Evolutionary conservation across 352 stramenopile species (phyloP).

Genomic region (Globisporangium apiculatum): DNA sequence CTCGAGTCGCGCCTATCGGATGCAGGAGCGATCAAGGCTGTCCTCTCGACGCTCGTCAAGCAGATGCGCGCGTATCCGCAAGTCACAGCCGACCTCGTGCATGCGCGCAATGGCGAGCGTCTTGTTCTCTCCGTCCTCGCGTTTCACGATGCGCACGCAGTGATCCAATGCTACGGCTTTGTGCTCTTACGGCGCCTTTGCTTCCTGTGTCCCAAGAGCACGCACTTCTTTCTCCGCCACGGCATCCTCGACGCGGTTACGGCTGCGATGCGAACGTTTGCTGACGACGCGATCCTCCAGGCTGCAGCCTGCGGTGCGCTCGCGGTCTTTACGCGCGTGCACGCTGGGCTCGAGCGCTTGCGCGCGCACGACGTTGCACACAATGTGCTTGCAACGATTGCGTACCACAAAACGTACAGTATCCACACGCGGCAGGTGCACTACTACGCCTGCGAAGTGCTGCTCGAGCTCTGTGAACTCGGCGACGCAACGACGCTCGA

Average conservation of each 20-base stretch:
- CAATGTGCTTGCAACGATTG: conserved; percentile 56
- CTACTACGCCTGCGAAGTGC: conserved; percentile 78
- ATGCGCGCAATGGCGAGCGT: conserved; percentile 33
- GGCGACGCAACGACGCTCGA: conserved; percentile 48
- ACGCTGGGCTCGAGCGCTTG: conserved; percentile 38
- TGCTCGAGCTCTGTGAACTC: conserved; percentile 68
- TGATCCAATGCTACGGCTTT: conserved; percentile 79
- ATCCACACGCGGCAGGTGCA: conserved; percentile 80
- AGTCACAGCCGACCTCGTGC: conserved; percentile 51
- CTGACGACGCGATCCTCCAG: conserved; percentile 74
- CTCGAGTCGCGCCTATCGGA: conserved; percentile 35
- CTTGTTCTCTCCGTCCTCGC: conserved; percentile 52
- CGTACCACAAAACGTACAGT: conserved; percentile 77
- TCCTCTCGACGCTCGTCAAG: conserved; percentile 67
- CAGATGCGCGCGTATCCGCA: conserved; percentile 72
- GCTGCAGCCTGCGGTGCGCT: conserved; percentile 67
- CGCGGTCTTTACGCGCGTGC: conserved; percentile 60
- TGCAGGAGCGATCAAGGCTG: conserved; percentile 41
- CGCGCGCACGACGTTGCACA: conserved; percentile 48
- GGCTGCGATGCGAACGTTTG: conserved; percentile 55
- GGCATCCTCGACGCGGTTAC: conserved; percentile 49
- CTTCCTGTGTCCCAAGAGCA: conserved; percentile 61
- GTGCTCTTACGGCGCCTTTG: conserved; percentile 66
- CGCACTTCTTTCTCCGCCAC: conserved; percentile 42
- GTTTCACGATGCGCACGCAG: conserved; percentile 50